Evolutionary conservation across 805 yeast genomes (phyloP).

Genomic region (Wickerhamomyces chambardii): DNA sequence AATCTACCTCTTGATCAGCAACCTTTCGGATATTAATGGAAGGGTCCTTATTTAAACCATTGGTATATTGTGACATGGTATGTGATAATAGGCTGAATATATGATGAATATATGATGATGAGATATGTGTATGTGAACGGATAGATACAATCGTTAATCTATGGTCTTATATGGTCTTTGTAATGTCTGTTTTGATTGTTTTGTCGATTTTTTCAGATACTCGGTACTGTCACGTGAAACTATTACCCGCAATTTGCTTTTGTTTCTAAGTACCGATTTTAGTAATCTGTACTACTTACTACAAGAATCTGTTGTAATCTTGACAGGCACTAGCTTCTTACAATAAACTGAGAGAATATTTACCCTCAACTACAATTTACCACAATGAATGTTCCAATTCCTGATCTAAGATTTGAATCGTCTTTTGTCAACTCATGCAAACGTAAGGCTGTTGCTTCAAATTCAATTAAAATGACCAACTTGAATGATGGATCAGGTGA

Average conservation of each 20-base stretch:
- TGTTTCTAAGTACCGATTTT: too few relatives aligned
- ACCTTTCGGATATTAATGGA: slow-evolving; percentile 84
- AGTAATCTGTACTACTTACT: too few relatives aligned
- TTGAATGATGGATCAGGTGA: background rate
- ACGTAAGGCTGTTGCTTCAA: background rate
- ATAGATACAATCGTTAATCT: background rate
- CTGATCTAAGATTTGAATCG: slow-evolving; percentile 63
- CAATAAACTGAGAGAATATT: too few relatives aligned
- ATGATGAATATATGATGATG: background rate
- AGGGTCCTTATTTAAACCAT: slow-evolving; percentile 38
- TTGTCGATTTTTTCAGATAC: background rate
- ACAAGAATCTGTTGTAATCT: too few relatives aligned
- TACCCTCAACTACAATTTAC: too few relatives aligned
- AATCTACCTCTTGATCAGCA: slow-evolving; percentile 81
- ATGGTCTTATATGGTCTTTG: too few relatives aligned
- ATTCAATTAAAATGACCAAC: background rate
- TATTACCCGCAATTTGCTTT: too few relatives aligned
- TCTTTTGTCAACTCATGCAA: slow-evolving; percentile 36
- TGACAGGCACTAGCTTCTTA: too few relatives aligned
- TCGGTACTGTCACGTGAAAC: too few relatives aligned
- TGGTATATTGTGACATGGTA: slow-evolving; percentile 8
- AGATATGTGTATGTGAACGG: background rate
- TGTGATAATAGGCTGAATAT: background rate
- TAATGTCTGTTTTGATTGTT: background rate
- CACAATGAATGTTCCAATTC: slow-evolving; percentile 23